A percentile compares a stretch with the other conserved stretches of the same genome.
Evolutionary conservation across 2,329 filamentous ascomycete species (phyloP).

Genomic region (Sporothrix globosa): DNA sequence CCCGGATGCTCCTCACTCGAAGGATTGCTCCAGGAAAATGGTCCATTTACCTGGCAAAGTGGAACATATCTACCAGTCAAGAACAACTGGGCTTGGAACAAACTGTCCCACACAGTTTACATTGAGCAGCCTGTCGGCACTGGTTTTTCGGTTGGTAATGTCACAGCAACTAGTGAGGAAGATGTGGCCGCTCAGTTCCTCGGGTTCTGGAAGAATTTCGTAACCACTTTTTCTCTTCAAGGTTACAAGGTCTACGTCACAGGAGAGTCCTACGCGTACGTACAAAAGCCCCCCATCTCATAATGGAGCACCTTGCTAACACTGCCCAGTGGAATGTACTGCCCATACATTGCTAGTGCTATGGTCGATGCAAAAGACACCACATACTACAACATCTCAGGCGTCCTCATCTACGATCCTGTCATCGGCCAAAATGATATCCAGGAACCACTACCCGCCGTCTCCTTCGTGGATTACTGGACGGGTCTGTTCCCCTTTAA

Average conservation of each 20-base stretch:
- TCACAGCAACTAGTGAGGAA: constrained; percentile 66
- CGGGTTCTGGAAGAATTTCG: constrained; percentile 78
- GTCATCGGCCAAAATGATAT: constrained; percentile 57
- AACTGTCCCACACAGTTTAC: constrained; percentile 77
- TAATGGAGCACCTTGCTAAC: background rate
- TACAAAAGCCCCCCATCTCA: background rate
- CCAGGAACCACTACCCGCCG: constrained; percentile 53
- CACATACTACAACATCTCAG: constrained; percentile 68
- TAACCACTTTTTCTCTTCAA: constrained; percentile 69
- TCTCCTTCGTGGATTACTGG: constrained; percentile 65
- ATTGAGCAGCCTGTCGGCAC: constrained; percentile 70
- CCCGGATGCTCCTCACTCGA: constrained; percentile 65
- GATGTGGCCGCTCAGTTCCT: constrained; percentile 73
- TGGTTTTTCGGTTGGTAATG: constrained; percentile 68
- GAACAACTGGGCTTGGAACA: constrained; percentile 75
- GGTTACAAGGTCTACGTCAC: constrained; percentile 72
- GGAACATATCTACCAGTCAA: constrained; percentile 67
- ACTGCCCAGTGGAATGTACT: constrained; percentile 57
- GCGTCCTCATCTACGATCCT: constrained; percentile 74
- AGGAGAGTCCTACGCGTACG: constrained; percentile 68
- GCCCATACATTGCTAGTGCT: constrained; percentile 72
- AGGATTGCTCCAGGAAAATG: constrained; percentile 76
- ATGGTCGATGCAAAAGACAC: constrained; percentile 70
- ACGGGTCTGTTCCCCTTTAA: constrained; percentile 65
- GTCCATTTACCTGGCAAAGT: constrained; percentile 70